Conservation (phyloP, 192 early-diverging fungal genomes). For the Ambispora gerdemannii region DNA sequence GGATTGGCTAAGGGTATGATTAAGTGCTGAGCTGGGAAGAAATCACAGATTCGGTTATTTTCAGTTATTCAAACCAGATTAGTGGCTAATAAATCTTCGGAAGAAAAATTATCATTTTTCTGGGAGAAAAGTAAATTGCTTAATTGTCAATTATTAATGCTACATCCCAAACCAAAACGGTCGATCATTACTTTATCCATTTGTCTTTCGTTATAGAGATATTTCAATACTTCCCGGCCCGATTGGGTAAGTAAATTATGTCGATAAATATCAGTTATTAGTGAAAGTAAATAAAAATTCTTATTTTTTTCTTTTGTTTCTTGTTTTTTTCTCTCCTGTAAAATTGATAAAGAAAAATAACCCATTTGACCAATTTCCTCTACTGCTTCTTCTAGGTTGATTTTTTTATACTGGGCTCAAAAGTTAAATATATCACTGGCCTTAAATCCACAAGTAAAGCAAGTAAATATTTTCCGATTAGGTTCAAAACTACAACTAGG, state of each 20-base stretch:
- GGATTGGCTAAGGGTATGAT: constrained; percentile 13
- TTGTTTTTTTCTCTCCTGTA: not conserved
- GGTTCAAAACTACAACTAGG: constrained; percentile 22
- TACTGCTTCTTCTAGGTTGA: not conserved
- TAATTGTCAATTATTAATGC: constrained; percentile 9
- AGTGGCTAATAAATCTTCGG: constrained; percentile 15
- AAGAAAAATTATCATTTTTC: constrained; percentile 16
- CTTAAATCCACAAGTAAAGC: constrained; percentile 17
- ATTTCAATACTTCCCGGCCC: constrained; percentile 2
- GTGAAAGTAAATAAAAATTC: not conserved
- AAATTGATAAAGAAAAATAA: not conserved
- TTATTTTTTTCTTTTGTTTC: not conserved
- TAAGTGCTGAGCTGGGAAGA: constrained; percentile 7
- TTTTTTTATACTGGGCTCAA: constrained; percentile 19
- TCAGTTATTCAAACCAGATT: constrained; percentile 18
- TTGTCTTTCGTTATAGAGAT: not conserved
- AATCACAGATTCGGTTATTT: constrained; percentile 11
- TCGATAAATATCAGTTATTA: constrained; percentile 20
- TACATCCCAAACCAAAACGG: constrained; percentile 1
- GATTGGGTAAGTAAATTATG: constrained; percentile 10
- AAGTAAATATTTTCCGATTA: constrained; percentile 25
- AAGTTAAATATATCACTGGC: constrained; percentile 20
- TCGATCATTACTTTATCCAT: not conserved
- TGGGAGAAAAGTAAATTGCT: not conserved
- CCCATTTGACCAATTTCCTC: constrained; percentile 14